phyloP scores from a whole-genome alignment of 2,329 filamentous ascomycete genomes.

The Penicillium sp. region DNA sequence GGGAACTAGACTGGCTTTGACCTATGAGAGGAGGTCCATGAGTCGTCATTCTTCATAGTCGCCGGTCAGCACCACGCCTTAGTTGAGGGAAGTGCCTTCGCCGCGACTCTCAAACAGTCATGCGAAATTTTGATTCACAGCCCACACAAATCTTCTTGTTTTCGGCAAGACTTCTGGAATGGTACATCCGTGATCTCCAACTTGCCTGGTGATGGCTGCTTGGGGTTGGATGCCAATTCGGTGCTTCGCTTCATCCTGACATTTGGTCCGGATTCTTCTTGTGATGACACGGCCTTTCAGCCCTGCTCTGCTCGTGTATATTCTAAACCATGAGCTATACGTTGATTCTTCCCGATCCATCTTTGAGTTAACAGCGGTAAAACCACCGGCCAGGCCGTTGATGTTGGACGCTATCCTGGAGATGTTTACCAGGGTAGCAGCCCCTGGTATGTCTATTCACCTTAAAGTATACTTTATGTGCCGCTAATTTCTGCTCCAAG shows the following conservation, averaged over 20 bases:
- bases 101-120: slow-evolving; percentile 59
- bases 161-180: slow-evolving; percentile 72
- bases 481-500: slow-evolving; percentile 40
- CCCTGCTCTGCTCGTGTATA: slow-evolving; percentile 68
- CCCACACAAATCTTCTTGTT: slow-evolving; percentile 71
- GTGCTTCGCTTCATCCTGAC: slow-evolving; percentile 65
- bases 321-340: slow-evolving; percentile 73
- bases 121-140: slow-evolving; percentile 59
- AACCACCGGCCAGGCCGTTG: slow-evolving; percentile 57
- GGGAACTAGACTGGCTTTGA: slow-evolving; percentile 19
- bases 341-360: slow-evolving; percentile 72
- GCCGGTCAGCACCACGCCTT: slow-evolving; percentile 24
- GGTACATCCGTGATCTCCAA: slow-evolving; percentile 54
- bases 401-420: slow-evolving; percentile 67
- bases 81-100: slow-evolving; percentile 60
- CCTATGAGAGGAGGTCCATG: slow-evolving; percentile 14
- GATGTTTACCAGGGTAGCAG: slow-evolving; percentile 75
- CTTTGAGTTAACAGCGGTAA: slow-evolving; percentile 70
- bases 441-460: slow-evolving; percentile 49
- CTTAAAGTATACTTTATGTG: background rate
- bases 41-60: slow-evolving; percentile 17
- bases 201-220: slow-evolving; percentile 68
- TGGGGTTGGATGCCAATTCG: slow-evolving; percentile 70
- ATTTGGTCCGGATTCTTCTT: slow-evolving; percentile 66
- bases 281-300: slow-evolving; percentile 70